phyloP scores from a whole-genome alignment of 768 basidiomycete species.

The Leccinellum albellum region DNA sequence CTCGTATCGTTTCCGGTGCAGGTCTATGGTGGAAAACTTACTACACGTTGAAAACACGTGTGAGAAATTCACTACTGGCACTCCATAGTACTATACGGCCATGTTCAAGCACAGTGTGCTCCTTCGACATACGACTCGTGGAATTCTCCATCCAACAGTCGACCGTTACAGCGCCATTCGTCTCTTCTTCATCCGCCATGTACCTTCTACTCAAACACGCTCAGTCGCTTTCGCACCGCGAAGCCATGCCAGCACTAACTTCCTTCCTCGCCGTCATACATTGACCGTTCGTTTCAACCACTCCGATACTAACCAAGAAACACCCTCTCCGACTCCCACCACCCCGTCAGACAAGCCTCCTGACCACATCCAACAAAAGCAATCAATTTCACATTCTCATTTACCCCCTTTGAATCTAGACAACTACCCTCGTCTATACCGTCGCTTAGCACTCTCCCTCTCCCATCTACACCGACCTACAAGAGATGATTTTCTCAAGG shows the following conservation, averaged over 20 bases:
- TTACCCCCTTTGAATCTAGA: slow-evolving; percentile 44
- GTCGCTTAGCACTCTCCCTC: slow-evolving; percentile 70
- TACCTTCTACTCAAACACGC: slow-evolving; percentile 1
- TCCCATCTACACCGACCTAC: slow-evolving; percentile 79
- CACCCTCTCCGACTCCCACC: not conserved
- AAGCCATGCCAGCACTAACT: not conserved
- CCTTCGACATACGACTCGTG: slow-evolving; percentile 24
- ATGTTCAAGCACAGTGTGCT: slow-evolving; percentile 17
- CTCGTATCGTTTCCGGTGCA: too few species aligned
- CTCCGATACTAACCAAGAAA: slow-evolving; percentile 10
- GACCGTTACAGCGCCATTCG: slow-evolving; percentile 61
- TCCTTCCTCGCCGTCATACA: not conserved
- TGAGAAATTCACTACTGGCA: too few species aligned
- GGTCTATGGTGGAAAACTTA: too few species aligned
- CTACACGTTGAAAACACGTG: too few species aligned
- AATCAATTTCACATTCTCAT: slow-evolving; percentile 5
- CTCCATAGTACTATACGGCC: slow-evolving; percentile 1
- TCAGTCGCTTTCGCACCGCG: not conserved
- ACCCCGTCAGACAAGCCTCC: slow-evolving; percentile 9
- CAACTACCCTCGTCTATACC: slow-evolving; percentile 78
- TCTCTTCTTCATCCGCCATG: slow-evolving; percentile 48
- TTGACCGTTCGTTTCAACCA: slow-evolving; percentile 14
- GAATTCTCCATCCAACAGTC: slow-evolving; percentile 29
- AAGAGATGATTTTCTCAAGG: slow-evolving; percentile 82
- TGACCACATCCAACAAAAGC: slow-evolving; percentile 2